Base-by-base conservation (phyloP, 2,329 filamentous ascomycete genomes). In the Stagonosporopsis vannaccii region DNA sequence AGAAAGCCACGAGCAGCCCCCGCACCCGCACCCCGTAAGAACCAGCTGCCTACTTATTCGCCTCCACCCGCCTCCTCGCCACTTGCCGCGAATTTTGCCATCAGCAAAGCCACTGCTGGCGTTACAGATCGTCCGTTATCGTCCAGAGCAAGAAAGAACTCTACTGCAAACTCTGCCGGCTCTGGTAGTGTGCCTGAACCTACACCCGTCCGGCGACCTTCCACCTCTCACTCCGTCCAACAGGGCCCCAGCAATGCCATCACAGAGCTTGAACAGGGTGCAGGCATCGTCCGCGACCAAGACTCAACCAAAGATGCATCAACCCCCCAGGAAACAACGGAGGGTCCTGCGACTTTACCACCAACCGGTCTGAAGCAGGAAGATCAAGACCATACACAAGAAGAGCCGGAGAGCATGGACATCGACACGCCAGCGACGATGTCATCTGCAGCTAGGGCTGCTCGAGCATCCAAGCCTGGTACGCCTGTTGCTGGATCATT, bases 21-120 rank as follows among this genome's bases (percentile, higher is more conserved):
- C 2, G 84, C 85, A 4, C 91, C 90, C 63, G 83, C 86, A n/a
- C 86, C 87, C 63, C 93, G 94, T 78, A 96, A 93, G 79, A 94
- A 70, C 30, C 62, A 62, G 37, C 69, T 81, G 74, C 65, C 78
- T 80, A 83, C 81, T 56, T 84, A 87, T 67, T 90, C 91, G 1
- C 87, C 90, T 17, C 88, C 87, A 2, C 80, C 89, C 61, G 85
- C 87, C n/a, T 89, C 91, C 1, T 94, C 92, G 1, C 91, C 91
- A 17, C 83, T 92, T 42, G 81, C 90, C 43, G 84, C 86, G 44
- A 84, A 83, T n/a, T 85, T 91, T 56, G 76, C 78, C 53, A 65
- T 77, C 36, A 83, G 86, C 23, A 90, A 92, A 64, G 79, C 81
- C 6, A 67, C 77, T 62, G 76, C 74, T 49, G 64, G 61, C 35